phyloP scores from a whole-genome alignment of 2,329 filamentous ascomycete species.

The Fusarium oxysporum region DNA sequence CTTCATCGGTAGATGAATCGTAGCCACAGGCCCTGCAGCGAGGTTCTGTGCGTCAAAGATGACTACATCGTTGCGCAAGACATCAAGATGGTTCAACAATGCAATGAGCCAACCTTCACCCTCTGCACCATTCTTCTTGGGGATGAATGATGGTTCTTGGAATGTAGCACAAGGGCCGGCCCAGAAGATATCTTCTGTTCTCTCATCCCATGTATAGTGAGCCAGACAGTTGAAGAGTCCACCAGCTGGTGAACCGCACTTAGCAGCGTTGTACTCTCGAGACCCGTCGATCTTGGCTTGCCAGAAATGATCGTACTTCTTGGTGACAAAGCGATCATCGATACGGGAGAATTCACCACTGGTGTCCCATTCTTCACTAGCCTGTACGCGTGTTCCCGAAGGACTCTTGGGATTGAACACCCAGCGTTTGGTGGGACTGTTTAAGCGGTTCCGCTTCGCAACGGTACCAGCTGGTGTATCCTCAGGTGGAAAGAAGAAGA shows the following conservation, averaged over 20 bases:
- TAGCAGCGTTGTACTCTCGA: neutral
- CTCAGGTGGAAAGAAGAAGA: constrained; percentile 19
- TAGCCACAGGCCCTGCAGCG: neutral
- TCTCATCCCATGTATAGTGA: constrained; percentile 14
- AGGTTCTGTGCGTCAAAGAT: constrained; percentile 10
- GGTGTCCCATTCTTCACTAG: neutral
- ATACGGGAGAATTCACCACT: constrained; percentile 21
- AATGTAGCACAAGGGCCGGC: constrained; percentile 3
- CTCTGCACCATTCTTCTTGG: neutral
- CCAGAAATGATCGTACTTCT: constrained; percentile 23
- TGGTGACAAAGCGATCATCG: constrained; percentile 10
- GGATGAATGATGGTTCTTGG: constrained; percentile 15
- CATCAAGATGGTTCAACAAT: constrained; percentile 17
- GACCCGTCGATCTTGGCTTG: constrained; percentile 11
- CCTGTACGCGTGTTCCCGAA: neutral
- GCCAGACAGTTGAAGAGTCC: constrained; percentile 14
- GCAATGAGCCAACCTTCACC: constrained; percentile 4
- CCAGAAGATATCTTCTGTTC: neutral
- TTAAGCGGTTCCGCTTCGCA: neutral
- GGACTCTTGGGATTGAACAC: neutral
- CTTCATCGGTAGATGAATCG: constrained; percentile 6
- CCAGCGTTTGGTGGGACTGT: neutral
- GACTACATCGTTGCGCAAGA: constrained; percentile 6
- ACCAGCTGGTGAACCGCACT: neutral
- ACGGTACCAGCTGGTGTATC: neutral